These are phyloP conservation scores for Cercospora sojina DNA, from an alignment of 2,329 filamentous ascomycete genomes.

Conservation along the genomic window DNA sequence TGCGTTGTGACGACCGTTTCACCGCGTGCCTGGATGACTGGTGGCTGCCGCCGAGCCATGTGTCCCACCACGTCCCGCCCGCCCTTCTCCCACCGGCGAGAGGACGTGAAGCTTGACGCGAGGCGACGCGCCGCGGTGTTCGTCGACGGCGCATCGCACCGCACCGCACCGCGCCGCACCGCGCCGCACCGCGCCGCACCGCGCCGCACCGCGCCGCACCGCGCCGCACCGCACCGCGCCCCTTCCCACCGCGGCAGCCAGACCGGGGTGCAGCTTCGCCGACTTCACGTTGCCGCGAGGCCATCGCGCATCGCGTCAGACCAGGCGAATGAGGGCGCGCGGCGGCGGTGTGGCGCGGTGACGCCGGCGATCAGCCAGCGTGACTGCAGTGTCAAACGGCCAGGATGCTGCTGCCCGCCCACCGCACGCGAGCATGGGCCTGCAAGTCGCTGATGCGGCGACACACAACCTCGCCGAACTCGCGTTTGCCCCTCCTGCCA, in stretches of 20 bases:
- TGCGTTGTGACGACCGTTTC: neutral
- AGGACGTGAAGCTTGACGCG: neutral
- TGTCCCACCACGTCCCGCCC: neutral
- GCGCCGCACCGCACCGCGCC: too few species aligned
- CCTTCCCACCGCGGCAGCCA: too few species aligned
- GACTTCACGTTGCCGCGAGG: neutral
- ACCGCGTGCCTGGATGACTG: neutral
- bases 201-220: too few species aligned
- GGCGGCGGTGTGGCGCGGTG: neutral
- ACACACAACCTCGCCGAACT: conserved; percentile 16
- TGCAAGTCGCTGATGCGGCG: neutral
- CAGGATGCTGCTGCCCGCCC: neutral
- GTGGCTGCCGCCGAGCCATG: neutral
- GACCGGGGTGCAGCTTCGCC: neutral
- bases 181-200: too few species aligned
- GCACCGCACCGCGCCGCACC: too few species aligned
- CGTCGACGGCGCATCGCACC: neutral
- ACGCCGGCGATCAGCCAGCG: neutral
- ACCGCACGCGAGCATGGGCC: neutral
- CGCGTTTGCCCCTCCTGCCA: conserved; percentile 12
- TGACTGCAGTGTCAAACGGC: neutral
- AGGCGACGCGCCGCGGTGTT: neutral
- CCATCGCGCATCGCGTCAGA: neutral
- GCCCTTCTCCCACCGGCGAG: neutral
- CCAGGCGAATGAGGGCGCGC: neutral